phyloP scores from a whole-genome alignment of 176 grass and related monocot genomes.

The Triticum aestivum region IWGSC_CS_RefSeq_v2.1 NC_057804.1:593829255-593829754 shows the following conservation, averaged over 20 bases:
- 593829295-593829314: not conserved
- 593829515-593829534: not conserved
- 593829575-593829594: slow-evolving; percentile 35
- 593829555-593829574: slow-evolving; percentile 53
- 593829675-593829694: slow-evolving; percentile 27
- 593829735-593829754: not conserved
- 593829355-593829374: not conserved
- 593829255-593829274: not conserved
- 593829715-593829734: not conserved
- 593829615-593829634: slow-evolving; percentile 37
- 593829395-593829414: not conserved
- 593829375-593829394: too few relatives aligned
- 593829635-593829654: slow-evolving; percentile 58
- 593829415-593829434: slow-evolving; percentile 32
- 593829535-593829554: not conserved
- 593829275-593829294: not conserved
- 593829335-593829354: not conserved
- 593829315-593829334: too few relatives aligned
- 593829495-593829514: not conserved
- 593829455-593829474: slow-evolving; percentile 62
- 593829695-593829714: too few relatives aligned
- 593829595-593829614: slow-evolving; percentile 36
- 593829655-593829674: slow-evolving; percentile 57
- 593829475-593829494: slow-evolving; percentile 59
- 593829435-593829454: slow-evolving; percentile 54